Evolutionary conservation across 169 alveolate genomes (phyloP).

Genomic region (Ichthyophthirius multifiliis): DNA sequence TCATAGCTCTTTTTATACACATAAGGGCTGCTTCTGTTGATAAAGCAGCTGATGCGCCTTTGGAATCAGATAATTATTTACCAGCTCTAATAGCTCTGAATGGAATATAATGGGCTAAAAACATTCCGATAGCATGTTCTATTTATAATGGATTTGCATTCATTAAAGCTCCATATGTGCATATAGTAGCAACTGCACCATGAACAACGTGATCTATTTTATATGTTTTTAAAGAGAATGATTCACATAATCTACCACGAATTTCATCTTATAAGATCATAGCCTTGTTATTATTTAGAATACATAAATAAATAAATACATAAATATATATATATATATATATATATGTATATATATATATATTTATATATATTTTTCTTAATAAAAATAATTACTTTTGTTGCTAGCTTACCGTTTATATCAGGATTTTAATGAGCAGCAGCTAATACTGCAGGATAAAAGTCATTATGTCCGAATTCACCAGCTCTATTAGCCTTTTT

Average conservation of each 20-base stretch:
- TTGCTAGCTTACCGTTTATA: slow-evolving; percentile 54
- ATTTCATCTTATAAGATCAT: slow-evolving; percentile 88
- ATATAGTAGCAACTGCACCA: slow-evolving; percentile 88
- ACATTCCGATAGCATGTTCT: slow-evolving; percentile 85
- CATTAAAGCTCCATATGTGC: slow-evolving; percentile 86
- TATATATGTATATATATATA: too few species aligned
- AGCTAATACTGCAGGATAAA: slow-evolving; percentile 68
- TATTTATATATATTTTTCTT: too few species aligned
- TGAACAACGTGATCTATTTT: slow-evolving; percentile 90
- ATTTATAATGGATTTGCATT: slow-evolving; percentile 77
- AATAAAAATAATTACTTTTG: too few species aligned
- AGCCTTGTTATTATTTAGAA: slow-evolving; percentile 65
- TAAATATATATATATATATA: too few species aligned
- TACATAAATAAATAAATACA: too few species aligned
- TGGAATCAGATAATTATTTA: slow-evolving; percentile 73
- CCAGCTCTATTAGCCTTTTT: slow-evolving; percentile 60
- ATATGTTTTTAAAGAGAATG: slow-evolving; percentile 80
- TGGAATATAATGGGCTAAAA: slow-evolving; percentile 85
- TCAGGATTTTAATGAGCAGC: slow-evolving; percentile 55
- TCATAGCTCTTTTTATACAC: slow-evolving; percentile 82
- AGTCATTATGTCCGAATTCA: slow-evolving; percentile 80
- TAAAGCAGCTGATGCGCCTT: slow-evolving; percentile 85
- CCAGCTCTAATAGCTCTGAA: slow-evolving; percentile 89
- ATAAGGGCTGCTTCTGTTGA: slow-evolving; percentile 84
- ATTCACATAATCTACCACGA: slow-evolving; percentile 85